A percentile compares a stretch with the other conserved stretches of the same genome.
These are phyloP conservation scores for Geoglossum glabrum DNA, from an alignment of 495 filamentous ascomycete species.

Conservation along the genomic window DNA sequence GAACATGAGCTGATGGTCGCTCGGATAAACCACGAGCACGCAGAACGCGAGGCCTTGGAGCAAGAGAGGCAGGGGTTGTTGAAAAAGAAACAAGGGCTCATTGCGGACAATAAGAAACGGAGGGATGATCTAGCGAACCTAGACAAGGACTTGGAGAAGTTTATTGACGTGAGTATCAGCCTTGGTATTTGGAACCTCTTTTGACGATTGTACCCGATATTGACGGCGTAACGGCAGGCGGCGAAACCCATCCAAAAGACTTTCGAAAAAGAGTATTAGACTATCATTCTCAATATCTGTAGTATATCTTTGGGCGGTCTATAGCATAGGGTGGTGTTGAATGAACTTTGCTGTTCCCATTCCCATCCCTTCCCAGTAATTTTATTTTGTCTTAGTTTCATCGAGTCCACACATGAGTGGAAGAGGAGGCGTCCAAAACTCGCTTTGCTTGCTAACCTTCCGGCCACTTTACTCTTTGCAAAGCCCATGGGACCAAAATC, in stretches of 20 bases:
- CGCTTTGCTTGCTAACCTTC: no score
- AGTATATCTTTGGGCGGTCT: background rate
- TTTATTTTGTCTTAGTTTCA: no score
- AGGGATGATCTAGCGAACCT: conserved; percentile 81
- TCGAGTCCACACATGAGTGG: no score
- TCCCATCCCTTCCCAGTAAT: no score
- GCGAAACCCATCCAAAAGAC: conserved; percentile 71
- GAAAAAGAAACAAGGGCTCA: conserved; percentile 77
- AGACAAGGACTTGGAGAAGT: conserved; percentile 76
- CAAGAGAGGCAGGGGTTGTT: conserved; percentile 68
- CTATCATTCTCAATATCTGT: background rate
- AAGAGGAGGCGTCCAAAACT: no score
- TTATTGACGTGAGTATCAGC: conserved; percentile 39
- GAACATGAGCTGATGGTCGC: conserved; percentile 75
- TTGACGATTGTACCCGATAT: conserved; percentile 13
- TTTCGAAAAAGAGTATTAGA: conserved; percentile 51
- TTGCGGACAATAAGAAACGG: conserved; percentile 84
- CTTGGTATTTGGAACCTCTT: conserved; percentile 1
- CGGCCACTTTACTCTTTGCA: no score
- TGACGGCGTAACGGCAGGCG: conserved; percentile 27
- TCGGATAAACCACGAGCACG: conserved; percentile 78
- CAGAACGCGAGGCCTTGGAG: conserved; percentile 69
- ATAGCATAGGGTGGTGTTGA: background rate
- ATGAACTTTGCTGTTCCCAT: background rate
- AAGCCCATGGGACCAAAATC: no score